These are phyloP conservation scores for Tylopilus plumbeoviolaceoides DNA, from an alignment of 768 basidiomycete genomes.

Conservation along the genomic window DNA sequence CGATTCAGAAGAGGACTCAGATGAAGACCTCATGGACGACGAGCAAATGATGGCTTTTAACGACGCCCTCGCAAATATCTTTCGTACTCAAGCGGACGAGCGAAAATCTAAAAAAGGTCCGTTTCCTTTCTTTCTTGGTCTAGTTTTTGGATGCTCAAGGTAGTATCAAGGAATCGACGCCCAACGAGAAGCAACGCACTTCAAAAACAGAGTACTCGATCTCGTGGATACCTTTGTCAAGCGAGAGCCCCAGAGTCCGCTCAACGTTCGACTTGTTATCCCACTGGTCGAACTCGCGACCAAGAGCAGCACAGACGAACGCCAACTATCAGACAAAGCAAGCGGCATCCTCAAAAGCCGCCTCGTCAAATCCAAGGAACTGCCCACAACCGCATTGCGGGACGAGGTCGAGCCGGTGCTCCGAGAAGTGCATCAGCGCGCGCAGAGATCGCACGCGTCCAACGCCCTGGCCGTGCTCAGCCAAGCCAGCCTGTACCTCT, in stretches of 20 bases:
- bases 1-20: conserved; percentile 48
- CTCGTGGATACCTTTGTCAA: conserved; percentile 84
- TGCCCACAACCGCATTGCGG: conserved; percentile 36
- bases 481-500: conserved; percentile 67
- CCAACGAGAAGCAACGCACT: conserved; percentile 88
- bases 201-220: conserved; percentile 94
- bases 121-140: conserved; percentile 11
- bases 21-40: conserved; percentile 83
- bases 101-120: conserved; percentile 65
- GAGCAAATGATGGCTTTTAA: conserved; percentile 98
- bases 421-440: conserved; percentile 65
- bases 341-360: conserved; percentile 71
- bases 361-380: conserved; percentile 69
- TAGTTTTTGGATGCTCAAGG: not conserved
- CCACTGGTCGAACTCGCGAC: conserved; percentile 77
- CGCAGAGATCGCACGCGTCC: conserved; percentile 58
- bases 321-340: conserved; percentile 86
- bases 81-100: conserved; percentile 62
- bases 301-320: conserved; percentile 68
- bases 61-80: conserved; percentile 84
- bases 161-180: conserved; percentile 49
- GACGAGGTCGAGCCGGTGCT: conserved; percentile 45
- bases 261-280: conserved; percentile 60
- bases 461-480: conserved; percentile 64
- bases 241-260: conserved; percentile 70